These are phyloP conservation scores for Zymoseptoria passerinii DNA, from an alignment of 2,329 filamentous ascomycete species.

Conservation along the genomic window DNA sequence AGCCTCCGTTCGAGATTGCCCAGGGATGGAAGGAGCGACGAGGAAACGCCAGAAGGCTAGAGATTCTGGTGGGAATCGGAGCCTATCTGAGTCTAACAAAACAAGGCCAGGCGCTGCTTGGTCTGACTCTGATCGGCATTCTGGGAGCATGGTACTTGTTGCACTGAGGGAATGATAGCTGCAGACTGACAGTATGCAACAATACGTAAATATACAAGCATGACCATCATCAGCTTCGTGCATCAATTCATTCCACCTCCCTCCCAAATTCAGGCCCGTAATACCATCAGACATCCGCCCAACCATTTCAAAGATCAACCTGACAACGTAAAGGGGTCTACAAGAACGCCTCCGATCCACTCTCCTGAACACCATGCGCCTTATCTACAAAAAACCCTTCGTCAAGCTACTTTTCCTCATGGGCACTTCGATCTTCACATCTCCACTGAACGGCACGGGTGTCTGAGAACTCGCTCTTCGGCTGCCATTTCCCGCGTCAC, in stretches of 20 bases:
- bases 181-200: neutral
- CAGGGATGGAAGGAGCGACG: slow-evolving; percentile 48
- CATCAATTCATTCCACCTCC: neutral
- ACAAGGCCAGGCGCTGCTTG: slow-evolving; percentile 36
- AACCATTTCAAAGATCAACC: neutral
- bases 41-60: slow-evolving; percentile 47
- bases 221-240: neutral
- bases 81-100: slow-evolving; percentile 46
- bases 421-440: slow-evolving; percentile 31
- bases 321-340: slow-evolving; percentile 2
- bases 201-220: neutral
- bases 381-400: slow-evolving; percentile 44
- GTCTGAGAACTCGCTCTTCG: slow-evolving; percentile 38
- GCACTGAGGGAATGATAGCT: neutral
- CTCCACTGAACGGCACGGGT: slow-evolving; percentile 28
- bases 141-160: slow-evolving; percentile 25
- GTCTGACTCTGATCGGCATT: slow-evolving; percentile 25
- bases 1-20: slow-evolving; percentile 49
- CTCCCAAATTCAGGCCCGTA: neutral
- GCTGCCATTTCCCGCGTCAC: slow-evolving; percentile 32
- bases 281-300: neutral
- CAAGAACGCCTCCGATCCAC: slow-evolving; percentile 17
- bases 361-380: slow-evolving; percentile 14
- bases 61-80: slow-evolving; percentile 50
- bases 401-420: slow-evolving; percentile 37